Evolutionary conservation across 257 asterid species (phyloP).

Genomic region (Primulina eburnea): DNA sequence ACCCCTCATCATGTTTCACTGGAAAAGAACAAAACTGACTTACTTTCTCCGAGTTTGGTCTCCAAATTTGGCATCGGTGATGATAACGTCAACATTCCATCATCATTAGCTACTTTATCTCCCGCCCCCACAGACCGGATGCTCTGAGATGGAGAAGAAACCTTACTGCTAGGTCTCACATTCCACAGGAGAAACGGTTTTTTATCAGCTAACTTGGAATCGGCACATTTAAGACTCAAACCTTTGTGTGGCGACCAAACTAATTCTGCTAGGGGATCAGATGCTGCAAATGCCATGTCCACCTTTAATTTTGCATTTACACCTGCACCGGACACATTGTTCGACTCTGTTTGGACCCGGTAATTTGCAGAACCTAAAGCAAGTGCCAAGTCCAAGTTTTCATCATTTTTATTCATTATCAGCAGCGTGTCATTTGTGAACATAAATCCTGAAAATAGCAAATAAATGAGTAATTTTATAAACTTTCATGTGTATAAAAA

Average conservation of each 20-base stretch:
- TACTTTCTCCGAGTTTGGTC: not conserved
- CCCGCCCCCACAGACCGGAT: slow-evolving; percentile 24
- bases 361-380: slow-evolving; percentile 39
- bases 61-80: slow-evolving; percentile 14
- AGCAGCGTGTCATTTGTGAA: slow-evolving; percentile 3
- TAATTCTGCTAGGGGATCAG: slow-evolving; percentile 66
- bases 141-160: slow-evolving; percentile 32
- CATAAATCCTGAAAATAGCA: slow-evolving; percentile 27
- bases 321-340: slow-evolving; percentile 66
- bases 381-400: slow-evolving; percentile 45
- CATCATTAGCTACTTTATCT: slow-evolving; percentile 29
- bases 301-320: slow-evolving; percentile 62
- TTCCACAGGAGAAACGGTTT: slow-evolving; percentile 53
- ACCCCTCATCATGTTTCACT: not conserved
- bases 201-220: slow-evolving; percentile 28
- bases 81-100: slow-evolving; percentile 23
- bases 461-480: slow-evolving; percentile 2
- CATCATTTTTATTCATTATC: slow-evolving; percentile 36
- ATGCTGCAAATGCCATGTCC: slow-evolving; percentile 49
- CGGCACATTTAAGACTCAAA: slow-evolving; percentile 54
- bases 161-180: slow-evolving; percentile 36
- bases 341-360: slow-evolving; percentile 25
- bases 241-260: slow-evolving; percentile 73
- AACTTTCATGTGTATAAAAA: not conserved
- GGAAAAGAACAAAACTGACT: not conserved